Conservation (phyloP, 1,284 basidiomycete species). For the Wallemia hederae region DNA sequence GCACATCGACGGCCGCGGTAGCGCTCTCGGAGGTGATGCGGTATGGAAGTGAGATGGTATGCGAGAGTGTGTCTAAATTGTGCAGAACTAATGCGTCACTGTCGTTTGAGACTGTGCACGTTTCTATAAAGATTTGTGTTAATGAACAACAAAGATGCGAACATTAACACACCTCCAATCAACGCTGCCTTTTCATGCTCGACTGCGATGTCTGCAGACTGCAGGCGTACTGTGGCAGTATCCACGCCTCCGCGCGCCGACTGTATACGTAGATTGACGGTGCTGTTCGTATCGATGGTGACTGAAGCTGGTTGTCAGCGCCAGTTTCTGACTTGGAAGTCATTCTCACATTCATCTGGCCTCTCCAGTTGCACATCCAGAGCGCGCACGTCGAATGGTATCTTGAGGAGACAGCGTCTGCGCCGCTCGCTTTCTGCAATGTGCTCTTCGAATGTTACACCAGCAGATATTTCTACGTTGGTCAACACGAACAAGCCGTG, state of each 20-base stretch:
- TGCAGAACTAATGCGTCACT: neutral
- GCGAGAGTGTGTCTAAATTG: neutral
- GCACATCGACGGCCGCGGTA: neutral
- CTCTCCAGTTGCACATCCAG: slow-evolving; percentile 30
- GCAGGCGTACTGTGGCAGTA: slow-evolving; percentile 25
- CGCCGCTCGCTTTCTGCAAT: slow-evolving; percentile 18
- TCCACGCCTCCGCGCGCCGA: slow-evolving; percentile 34
- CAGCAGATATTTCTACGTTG: slow-evolving; percentile 17
- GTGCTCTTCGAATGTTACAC: slow-evolving; percentile 30
- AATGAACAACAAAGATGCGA: neutral
- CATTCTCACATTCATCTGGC: slow-evolving; percentile 28
- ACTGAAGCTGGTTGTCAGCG: slow-evolving; percentile 20
- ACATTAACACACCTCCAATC: neutral
- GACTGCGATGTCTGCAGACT: slow-evolving; percentile 24
- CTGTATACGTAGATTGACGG: slow-evolving; percentile 26
- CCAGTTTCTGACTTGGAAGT: slow-evolving; percentile 3
- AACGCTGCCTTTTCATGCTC: slow-evolving; percentile 11
- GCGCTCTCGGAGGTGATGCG: neutral
- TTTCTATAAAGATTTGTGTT: neutral
- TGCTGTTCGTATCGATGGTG: slow-evolving; percentile 30
- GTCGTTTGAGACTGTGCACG: neutral
- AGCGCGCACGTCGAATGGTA: slow-evolving; percentile 29
- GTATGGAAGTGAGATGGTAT: neutral
- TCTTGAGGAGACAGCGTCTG: slow-evolving; percentile 21
- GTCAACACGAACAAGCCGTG: neutral